phyloP scores from a whole-genome alignment of 352 stramenopile genomes.

The Phytophthora hybrid region DNA sequence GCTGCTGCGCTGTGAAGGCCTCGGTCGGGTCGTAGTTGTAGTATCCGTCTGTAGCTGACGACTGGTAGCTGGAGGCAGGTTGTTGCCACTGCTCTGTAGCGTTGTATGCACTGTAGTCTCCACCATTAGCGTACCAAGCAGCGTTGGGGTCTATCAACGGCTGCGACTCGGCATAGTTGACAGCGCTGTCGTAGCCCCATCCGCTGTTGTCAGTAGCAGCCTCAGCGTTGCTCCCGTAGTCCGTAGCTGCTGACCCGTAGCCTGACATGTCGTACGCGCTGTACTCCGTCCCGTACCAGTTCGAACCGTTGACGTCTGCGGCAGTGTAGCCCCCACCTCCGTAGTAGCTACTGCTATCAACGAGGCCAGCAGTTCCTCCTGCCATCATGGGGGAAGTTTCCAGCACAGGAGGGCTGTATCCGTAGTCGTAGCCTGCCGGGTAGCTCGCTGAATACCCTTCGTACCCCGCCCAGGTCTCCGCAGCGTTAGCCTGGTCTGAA shows the following conservation, averaged over 20 bases:
- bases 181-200: slow-evolving; percentile 11
- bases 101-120: not conserved
- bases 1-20: not conserved
- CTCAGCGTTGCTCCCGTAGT: slow-evolving; percentile 18
- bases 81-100: slow-evolving; percentile 15
- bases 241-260: slow-evolving; percentile 14
- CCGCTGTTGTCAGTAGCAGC: slow-evolving; percentile 14
- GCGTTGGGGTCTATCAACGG: slow-evolving; percentile 9
- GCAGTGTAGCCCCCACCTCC: slow-evolving; percentile 17
- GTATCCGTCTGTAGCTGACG: not conserved
- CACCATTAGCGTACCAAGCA: slow-evolving; percentile 7
- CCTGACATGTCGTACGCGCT: slow-evolving; percentile 37
- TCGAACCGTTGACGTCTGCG: slow-evolving; percentile 13
- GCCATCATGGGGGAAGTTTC: not conserved
- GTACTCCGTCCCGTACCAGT: slow-evolving; percentile 40
- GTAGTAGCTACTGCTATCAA: slow-evolving; percentile 40
- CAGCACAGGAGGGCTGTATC: not conserved
- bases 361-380: slow-evolving; percentile 17
- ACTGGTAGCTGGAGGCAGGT: not conserved
- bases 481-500: not conserved
- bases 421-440: slow-evolving; percentile 19
- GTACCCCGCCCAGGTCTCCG: slow-evolving; percentile 26
- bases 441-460: slow-evolving; percentile 19
- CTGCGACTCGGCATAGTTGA: slow-evolving; percentile 5
- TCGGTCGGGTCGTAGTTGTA: not conserved